phyloP scores from a whole-genome alignment of 306 rosid genomes.

The Calophaca sinica region DNA sequence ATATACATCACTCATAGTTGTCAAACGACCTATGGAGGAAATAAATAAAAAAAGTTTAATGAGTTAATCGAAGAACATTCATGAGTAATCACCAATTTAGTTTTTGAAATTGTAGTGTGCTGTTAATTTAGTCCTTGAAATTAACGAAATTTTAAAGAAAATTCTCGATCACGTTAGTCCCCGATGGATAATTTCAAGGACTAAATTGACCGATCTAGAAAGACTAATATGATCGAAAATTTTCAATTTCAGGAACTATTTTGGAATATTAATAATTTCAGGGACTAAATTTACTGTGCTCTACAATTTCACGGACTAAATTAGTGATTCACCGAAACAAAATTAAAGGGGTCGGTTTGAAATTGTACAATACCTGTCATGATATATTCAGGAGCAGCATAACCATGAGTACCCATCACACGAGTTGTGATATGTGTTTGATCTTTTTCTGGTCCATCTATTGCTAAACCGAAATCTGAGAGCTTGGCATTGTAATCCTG shows the following conservation, averaged over 20 bases:
- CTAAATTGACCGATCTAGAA: too few relatives aligned
- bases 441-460: constrained; percentile 77
- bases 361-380: constrained; percentile 66
- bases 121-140: too few relatives aligned
- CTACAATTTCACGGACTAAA: too few relatives aligned
- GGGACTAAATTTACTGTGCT: too few relatives aligned
- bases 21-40: constrained; percentile 67
- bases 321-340: too few relatives aligned
- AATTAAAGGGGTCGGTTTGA: constrained; percentile 14
- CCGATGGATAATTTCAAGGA: too few relatives aligned
- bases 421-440: constrained; percentile 69
- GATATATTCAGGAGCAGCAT: constrained; percentile 94
- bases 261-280: too few relatives aligned
- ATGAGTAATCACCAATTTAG: background rate
- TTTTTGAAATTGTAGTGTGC: too few relatives aligned
- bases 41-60: background rate
- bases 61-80: background rate
- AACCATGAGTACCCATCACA: constrained; percentile 92
- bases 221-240: too few relatives aligned
- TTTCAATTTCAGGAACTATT: too few relatives aligned
- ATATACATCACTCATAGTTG: constrained; percentile 83
- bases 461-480: constrained; percentile 93
- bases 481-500: constrained; percentile 86
- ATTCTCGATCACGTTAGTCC: too few relatives aligned
- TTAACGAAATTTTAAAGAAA: too few relatives aligned